Base-by-base conservation (phyloP, 495 filamentous ascomycete genomes). In the Astrothelium macrocarpum region DNA sequence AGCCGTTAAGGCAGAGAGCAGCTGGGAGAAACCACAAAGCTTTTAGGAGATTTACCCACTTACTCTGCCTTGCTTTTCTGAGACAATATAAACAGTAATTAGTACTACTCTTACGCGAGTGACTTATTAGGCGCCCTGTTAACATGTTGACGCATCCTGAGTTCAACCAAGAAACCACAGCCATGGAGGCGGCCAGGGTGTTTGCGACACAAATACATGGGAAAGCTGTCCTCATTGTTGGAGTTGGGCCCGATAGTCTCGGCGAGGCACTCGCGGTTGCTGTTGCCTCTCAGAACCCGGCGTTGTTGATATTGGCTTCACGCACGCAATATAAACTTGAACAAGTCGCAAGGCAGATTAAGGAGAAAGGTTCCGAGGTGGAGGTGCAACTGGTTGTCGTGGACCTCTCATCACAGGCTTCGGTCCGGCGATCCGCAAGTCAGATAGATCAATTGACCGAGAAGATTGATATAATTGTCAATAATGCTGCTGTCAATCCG, bases 301-400 rank as follows among this genome's bases (percentile, higher is more conserved):
- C 66, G 0, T 74, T 78, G 5, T 71, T 86, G 1, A 79, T 86
- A 61, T 74, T 85, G 11, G 81, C 79, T 2, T 85, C 83, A 0
- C 77, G 82, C 0, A 84, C 81, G 7, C 73, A 68, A 36, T 59
- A 73, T 39, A 82, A 80, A 61, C 71, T 85, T n/a, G 73, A 82
- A 18, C 59, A 76, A 46, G 80, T 84, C 1, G 76, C 74, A 16
- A 60, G 71, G 10, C 62, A 76, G 10, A 78, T 84, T 61, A 62
- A 61, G 16, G 25, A 66, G 4, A 64, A 59, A 14, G 72, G 76
- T 58, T 78, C 80, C 0, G 25, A 32, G 11, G 70, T 75, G 3
- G 67, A 74, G 29, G 69, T 81, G 39, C 67, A 74, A 23, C 73
- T 71, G 7, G 74, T 82, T 1, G 62, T 72, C 12, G 63, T 83